Conservation (phyloP, 176 grass and related monocot genomes). For the Triticum timopheevii region DNA sequence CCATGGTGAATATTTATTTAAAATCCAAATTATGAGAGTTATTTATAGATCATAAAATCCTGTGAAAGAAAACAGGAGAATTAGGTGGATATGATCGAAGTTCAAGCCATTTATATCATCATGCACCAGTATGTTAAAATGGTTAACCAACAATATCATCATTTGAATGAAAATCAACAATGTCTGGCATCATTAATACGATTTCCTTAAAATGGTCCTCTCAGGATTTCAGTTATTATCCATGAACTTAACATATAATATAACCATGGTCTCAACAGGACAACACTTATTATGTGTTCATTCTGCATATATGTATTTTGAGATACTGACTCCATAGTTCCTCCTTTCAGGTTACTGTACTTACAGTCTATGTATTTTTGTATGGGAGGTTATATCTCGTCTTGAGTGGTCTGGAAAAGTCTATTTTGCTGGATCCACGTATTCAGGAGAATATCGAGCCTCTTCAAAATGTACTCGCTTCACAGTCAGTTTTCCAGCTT, state of each 20-base stretch:
- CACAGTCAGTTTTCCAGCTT: slow-evolving; percentile 86
- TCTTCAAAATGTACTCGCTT: slow-evolving; percentile 90
- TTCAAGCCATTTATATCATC: neutral
- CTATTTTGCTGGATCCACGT: slow-evolving; percentile 73
- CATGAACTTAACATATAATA: neutral
- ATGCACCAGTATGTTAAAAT: neutral
- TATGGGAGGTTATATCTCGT: slow-evolving; percentile 93
- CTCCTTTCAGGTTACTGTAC: slow-evolving; percentile 72
- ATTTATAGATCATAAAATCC: neutral
- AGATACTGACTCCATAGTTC: slow-evolving; percentile 28
- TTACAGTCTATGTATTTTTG: slow-evolving; percentile 91
- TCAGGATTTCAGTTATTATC: slow-evolving; percentile 11
- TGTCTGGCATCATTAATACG: neutral
- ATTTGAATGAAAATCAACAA: neutral
- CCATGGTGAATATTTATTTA: neutral
- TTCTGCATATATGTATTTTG: slow-evolving; percentile 17
- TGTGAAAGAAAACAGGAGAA: neutral
- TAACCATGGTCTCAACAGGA: neutral
- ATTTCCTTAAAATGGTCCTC: neutral
- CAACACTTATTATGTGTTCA: neutral
- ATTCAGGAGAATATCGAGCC: slow-evolving; percentile 40
- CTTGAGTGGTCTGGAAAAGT: slow-evolving; percentile 87
- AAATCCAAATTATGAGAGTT: neutral
- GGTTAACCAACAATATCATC: neutral
- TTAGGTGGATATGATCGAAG: neutral